Conservation (phyloP, 2,329 filamentous ascomycete genomes). For the Fusarium illudens region DNA sequence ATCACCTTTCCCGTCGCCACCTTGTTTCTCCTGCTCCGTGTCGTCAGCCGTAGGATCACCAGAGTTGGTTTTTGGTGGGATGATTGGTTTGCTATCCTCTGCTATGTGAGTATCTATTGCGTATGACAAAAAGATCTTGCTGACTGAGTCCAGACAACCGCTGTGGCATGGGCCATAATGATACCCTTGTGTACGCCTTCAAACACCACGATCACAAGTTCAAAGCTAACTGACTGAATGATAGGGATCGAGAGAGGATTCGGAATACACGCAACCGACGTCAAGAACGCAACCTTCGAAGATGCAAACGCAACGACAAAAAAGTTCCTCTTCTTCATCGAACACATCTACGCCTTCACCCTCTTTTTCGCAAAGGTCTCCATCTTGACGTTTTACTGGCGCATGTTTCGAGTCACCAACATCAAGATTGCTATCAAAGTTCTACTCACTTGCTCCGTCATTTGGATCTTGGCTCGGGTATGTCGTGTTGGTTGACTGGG, state of each 20-base stretch:
- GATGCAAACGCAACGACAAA: slow-evolving; percentile 24
- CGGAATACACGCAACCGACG: slow-evolving; percentile 24
- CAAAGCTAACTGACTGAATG: slow-evolving; percentile 6
- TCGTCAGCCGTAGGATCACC: slow-evolving; percentile 29
- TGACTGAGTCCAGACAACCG: slow-evolving; percentile 18
- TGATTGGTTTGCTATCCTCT: slow-evolving; percentile 30
- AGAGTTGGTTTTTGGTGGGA: slow-evolving; percentile 35
- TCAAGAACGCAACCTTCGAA: slow-evolving; percentile 5
- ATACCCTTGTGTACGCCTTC: slow-evolving; percentile 25
- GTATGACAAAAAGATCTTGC: background rate
- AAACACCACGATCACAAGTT: background rate
- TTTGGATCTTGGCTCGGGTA: slow-evolving; percentile 42
- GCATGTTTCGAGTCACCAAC: slow-evolving; percentile 43
- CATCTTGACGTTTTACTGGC: slow-evolving; percentile 46
- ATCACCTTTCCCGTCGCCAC: slow-evolving; percentile 34
- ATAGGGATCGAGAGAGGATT: slow-evolving; percentile 31
- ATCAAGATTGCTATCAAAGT: slow-evolving; percentile 38
- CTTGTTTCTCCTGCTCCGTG: slow-evolving; percentile 22
- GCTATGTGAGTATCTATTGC: slow-evolving; percentile 23
- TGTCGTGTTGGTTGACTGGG: background rate
- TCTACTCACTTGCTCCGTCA: slow-evolving; percentile 35
- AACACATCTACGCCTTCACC: slow-evolving; percentile 43
- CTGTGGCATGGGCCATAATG: slow-evolving; percentile 24
- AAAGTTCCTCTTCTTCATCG: slow-evolving; percentile 35
- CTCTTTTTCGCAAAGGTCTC: slow-evolving; percentile 44